Percentiles rank a stretch among this genome's conserved stretches.
phyloP scores from a whole-genome alignment of 306 rosid species.

The Vigna mungo region DNA sequence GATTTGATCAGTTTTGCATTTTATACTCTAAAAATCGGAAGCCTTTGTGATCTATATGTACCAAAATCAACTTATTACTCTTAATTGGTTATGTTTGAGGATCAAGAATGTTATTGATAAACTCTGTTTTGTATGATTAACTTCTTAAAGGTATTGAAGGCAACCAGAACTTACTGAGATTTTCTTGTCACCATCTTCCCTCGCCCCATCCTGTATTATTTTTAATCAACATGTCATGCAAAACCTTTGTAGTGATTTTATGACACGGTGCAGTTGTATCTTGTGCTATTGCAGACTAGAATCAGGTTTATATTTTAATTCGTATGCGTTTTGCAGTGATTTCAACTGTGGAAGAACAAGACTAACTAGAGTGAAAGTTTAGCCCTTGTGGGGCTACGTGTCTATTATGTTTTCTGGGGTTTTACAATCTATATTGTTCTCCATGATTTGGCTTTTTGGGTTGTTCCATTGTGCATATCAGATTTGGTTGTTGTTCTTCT shows the following conservation, averaged over 20 bases:
- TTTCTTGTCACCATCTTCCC: slow-evolving; percentile 2
- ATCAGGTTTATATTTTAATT: not conserved
- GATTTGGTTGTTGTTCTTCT: slow-evolving; percentile 11
- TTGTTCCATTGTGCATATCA: slow-evolving; percentile 18
- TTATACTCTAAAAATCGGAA: too few species aligned
- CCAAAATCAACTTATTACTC: not conserved
- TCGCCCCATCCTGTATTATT: not conserved
- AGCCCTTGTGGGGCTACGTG: not conserved
- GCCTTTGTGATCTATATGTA: too few species aligned
- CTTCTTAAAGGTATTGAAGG: slow-evolving; percentile 21
- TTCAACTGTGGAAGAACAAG: too few species aligned
- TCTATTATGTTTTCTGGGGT: not conserved
- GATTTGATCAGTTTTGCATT: too few species aligned
- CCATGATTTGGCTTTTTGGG: not conserved
- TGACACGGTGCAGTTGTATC: not conserved
- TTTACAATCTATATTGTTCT: not conserved
- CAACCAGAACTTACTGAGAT: slow-evolving; percentile 19
- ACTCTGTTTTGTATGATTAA: slow-evolving; percentile 47
- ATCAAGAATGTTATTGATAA: slow-evolving; percentile 46
- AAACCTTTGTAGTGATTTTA: not conserved
- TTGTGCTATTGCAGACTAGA: not conserved
- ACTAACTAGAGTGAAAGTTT: not conserved
- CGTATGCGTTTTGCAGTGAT: not conserved
- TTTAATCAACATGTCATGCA: slow-evolving; percentile 4
- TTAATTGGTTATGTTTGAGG: slow-evolving; percentile 29